phyloP scores from a whole-genome alignment of 139 green algal genomes.

The Picochlorum sp. region DNA sequence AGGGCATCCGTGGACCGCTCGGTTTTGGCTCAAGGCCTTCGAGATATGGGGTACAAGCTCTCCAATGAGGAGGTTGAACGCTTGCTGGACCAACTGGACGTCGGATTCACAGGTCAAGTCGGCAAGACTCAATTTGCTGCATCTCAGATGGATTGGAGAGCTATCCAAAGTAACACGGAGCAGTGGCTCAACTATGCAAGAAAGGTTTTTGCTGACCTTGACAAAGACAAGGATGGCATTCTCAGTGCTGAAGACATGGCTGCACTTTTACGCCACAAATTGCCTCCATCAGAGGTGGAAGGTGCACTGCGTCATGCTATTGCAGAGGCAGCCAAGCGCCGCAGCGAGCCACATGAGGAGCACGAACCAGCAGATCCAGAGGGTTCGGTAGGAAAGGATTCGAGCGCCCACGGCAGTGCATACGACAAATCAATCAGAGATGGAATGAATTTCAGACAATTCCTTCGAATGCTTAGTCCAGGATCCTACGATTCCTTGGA shows the following conservation, averaged over 20 bases:
- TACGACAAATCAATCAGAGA: conserved; percentile 26
- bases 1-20: conserved; percentile 15
- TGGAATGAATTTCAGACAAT: conserved; percentile 35
- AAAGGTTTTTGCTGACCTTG: conserved; percentile 52
- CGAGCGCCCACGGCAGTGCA: conserved; percentile 8
- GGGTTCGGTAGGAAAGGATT: not conserved
- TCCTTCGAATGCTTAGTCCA: conserved; percentile 36
- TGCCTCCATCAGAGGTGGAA: conserved; percentile 65
- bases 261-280: conserved; percentile 42
- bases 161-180: conserved; percentile 35
- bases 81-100: conserved; percentile 45
- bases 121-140: conserved; percentile 31
- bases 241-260: conserved; percentile 37
- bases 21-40: conserved; percentile 42
- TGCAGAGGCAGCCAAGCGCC: conserved; percentile 41
- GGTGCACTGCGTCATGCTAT: conserved; percentile 63
- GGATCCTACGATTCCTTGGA: conserved; percentile 36
- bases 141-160: conserved; percentile 39
- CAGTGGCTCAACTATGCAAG: conserved; percentile 53
- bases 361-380: not conserved
- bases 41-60: conserved; percentile 47
- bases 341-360: conserved; percentile 2
- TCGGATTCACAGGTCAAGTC: conserved; percentile 20
- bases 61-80: conserved; percentile 29
- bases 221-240: conserved; percentile 23